A percentile compares a stretch with the other conserved stretches of the same genome.
Evolutionary conservation across 2,329 filamentous ascomycete species (phyloP).

Genomic region (Penicillium paneum): DNA sequence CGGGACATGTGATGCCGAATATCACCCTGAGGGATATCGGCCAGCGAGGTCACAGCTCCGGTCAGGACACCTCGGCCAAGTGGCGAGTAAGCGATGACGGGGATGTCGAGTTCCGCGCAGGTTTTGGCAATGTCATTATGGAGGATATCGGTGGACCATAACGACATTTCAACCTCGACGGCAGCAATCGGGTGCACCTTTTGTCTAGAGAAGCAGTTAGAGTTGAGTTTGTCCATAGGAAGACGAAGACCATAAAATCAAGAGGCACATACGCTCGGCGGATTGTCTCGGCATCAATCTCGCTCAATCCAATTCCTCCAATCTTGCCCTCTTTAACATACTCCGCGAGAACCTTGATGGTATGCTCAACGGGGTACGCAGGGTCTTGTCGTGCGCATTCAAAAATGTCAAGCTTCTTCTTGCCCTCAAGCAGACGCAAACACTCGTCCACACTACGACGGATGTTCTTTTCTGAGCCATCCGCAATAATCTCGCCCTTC

Average conservation of each 20-base stretch:
- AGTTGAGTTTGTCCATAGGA: background rate
- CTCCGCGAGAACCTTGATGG: conserved; percentile 37
- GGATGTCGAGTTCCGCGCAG: conserved; percentile 57
- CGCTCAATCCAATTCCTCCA: conserved; percentile 44
- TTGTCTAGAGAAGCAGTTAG: conserved; percentile 40
- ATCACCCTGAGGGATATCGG: conserved; percentile 50
- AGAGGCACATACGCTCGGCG: conserved; percentile 35
- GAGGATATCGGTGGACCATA: conserved; percentile 57
- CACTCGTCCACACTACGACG: conserved; percentile 59
- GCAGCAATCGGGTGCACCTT: conserved; percentile 55
- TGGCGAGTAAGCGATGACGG: conserved; percentile 59
- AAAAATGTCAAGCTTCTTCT: conserved; percentile 61
- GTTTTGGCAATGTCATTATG: conserved; percentile 56
- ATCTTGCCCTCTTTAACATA: conserved; percentile 45
- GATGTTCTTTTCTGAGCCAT: conserved; percentile 55
- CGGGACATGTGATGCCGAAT: conserved; percentile 45
- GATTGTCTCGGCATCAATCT: conserved; percentile 47
- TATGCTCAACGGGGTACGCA: conserved; percentile 50
- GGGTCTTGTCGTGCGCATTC: conserved; percentile 58
- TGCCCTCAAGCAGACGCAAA: conserved; percentile 52
- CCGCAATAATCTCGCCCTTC: conserved; percentile 37
- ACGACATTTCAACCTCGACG: conserved; percentile 60
- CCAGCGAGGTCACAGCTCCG: conserved; percentile 46
- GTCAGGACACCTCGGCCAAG: conserved; percentile 57
- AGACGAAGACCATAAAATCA: background rate